phyloP scores from a whole-genome alignment of 176 grass and related monocot genomes.

The Lolium multiflorum region DNA sequence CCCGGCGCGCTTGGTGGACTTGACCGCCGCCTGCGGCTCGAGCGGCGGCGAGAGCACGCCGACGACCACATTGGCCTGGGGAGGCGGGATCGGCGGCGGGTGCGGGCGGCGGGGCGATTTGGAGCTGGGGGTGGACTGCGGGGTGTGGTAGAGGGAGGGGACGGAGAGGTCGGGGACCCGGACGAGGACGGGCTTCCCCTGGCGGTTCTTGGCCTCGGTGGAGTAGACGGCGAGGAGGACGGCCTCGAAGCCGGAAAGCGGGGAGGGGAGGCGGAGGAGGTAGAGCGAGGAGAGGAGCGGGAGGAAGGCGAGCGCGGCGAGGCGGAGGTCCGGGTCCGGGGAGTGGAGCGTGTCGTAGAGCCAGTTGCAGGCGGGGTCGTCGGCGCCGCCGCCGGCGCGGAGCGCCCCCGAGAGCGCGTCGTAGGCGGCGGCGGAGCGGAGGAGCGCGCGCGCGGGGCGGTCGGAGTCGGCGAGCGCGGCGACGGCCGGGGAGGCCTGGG shows the following conservation, averaged over 20 bases:
- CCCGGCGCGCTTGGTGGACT: constrained; percentile 86
- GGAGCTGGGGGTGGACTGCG: constrained; percentile 47
- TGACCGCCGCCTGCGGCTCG: constrained; percentile 88
- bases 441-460: constrained; percentile 78
- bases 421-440: constrained; percentile 69
- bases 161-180: constrained; percentile 87
- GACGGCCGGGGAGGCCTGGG: constrained; percentile 46
- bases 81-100: constrained; percentile 53
- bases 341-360: constrained; percentile 97
- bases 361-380: constrained; percentile 91
- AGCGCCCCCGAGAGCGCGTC: constrained; percentile 70
- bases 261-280: constrained; percentile 70
- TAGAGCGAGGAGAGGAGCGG: constrained; percentile 93
- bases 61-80: constrained; percentile 48
- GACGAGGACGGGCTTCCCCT: constrained; percentile 82
- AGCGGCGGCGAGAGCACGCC: constrained; percentile 84
- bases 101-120: constrained; percentile 64
- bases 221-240: constrained; percentile 95
- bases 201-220: constrained; percentile 74
- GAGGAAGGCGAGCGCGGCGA: constrained; percentile 83
- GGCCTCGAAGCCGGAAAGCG: constrained; percentile 91
- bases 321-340: constrained; percentile 88
- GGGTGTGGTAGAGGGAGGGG: constrained; percentile 86
- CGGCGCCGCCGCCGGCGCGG: constrained; percentile 72
- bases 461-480: constrained; percentile 90